Evolutionary conservation across 257 asterid species (phyloP).

Genomic region (Fraxinus americana): DNA sequence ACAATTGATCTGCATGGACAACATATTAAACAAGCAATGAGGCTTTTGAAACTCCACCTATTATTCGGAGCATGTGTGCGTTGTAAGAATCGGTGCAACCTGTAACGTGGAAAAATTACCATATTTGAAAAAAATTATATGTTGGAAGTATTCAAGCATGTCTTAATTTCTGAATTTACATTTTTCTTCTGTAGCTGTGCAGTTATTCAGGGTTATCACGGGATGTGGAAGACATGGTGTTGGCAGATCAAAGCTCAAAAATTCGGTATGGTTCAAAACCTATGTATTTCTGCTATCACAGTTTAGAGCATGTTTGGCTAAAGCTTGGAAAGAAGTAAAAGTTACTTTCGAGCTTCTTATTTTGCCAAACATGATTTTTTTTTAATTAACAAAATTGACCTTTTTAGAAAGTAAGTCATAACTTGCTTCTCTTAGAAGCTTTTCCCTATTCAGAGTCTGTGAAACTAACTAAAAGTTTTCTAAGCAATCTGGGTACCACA

Average conservation of each 20-base stretch:
- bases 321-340: neutral
- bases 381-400: neutral
- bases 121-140: neutral
- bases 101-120: neutral
- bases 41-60: slow-evolving; percentile 91
- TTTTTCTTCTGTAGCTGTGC: slow-evolving; percentile 62
- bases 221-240: slow-evolving; percentile 94
- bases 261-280: slow-evolving; percentile 51
- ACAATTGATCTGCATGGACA: slow-evolving; percentile 98
- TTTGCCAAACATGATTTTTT: neutral
- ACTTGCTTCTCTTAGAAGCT: neutral
- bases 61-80: slow-evolving; percentile 88
- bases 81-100: slow-evolving; percentile 56
- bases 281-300: slow-evolving; percentile 2
- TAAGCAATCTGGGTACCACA: neutral
- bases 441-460: neutral
- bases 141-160: slow-evolving; percentile 19
- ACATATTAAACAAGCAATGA: slow-evolving; percentile 87
- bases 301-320: neutral
- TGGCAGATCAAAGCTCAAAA: slow-evolving; percentile 88
- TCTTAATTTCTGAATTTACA: neutral
- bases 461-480: neutral
- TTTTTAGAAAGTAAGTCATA: neutral
- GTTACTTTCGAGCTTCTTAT: neutral
- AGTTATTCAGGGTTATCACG: slow-evolving; percentile 80